Evolutionary conservation across 805 yeast species (phyloP).

Genomic region (Pichia phayaonensis): DNA sequence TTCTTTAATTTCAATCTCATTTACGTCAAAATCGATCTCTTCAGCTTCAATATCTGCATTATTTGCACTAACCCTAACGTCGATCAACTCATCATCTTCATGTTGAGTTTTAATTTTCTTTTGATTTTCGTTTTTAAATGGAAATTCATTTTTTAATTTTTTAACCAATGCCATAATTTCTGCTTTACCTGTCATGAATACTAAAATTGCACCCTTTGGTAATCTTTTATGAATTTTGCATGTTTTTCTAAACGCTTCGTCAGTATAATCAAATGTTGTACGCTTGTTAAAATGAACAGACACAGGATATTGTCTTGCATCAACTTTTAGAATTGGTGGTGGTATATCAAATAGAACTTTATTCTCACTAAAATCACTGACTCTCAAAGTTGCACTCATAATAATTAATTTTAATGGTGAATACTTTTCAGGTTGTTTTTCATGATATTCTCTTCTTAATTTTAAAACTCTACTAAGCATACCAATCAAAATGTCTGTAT

Average conservation of each 20-base stretch:
- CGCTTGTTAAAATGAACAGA: slow-evolving; percentile 80
- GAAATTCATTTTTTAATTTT: slow-evolving; percentile 60
- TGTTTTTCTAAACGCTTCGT: slow-evolving; percentile 78
- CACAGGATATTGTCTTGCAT: slow-evolving; percentile 92
- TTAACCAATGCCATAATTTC: slow-evolving; percentile 78
- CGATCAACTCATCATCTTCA: slow-evolving; percentile 29
- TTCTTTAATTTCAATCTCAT: slow-evolving; percentile 31
- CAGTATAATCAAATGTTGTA: slow-evolving; percentile 72
- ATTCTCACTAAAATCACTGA: slow-evolving; percentile 87
- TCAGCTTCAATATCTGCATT: slow-evolving; percentile 77
- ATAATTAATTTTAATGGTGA: slow-evolving; percentile 74
- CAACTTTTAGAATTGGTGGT: slow-evolving; percentile 86
- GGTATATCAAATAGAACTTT: slow-evolving; percentile 51
- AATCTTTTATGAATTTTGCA: slow-evolving; percentile 77
- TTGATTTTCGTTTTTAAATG: slow-evolving; percentile 32
- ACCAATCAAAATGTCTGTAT: slow-evolving; percentile 93
- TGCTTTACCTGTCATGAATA: slow-evolving; percentile 90
- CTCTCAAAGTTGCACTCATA: slow-evolving; percentile 97
- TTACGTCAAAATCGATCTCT: slow-evolving; percentile 62
- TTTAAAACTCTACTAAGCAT: slow-evolving; percentile 81
- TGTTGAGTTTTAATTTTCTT: slow-evolving; percentile 9
- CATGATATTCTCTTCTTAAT: slow-evolving; percentile 52
- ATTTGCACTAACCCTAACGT: slow-evolving; percentile 46
- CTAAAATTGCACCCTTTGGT: slow-evolving; percentile 90
- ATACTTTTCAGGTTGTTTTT: slow-evolving; percentile 37